Base-by-base conservation (phyloP, 1,284 basidiomycete species). In the Pseudozyma hubeiensis region DNA sequence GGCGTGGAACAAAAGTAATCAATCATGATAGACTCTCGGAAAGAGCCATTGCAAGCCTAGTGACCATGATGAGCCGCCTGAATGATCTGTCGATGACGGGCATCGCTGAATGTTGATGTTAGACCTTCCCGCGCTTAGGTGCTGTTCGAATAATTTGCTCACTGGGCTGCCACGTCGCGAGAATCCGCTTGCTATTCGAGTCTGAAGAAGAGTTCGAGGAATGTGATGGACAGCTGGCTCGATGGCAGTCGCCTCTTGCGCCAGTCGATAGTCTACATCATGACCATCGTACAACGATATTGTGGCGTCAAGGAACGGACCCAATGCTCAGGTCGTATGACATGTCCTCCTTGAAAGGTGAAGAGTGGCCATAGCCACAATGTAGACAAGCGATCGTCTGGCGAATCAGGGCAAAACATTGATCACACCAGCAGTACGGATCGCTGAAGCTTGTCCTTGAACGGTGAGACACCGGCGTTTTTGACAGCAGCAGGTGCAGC, bases 171-270 rank as follows among this genome's bases (percentile, higher is more conserved):
- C 52, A 53, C 52, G 52, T 53, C 51, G 51, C 51, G 39, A 53
- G 17, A 9, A 31, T 33, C 1, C 7, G 17, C 13, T n/a, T 30
- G 13, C 13, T 24, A 3, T 31, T 39, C n/a, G 14, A 9, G 16
- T 8, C 13, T n/a, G 29, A 31, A 30, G 54, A 64, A 57, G 29
- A 6, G 16, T 58, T 64, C 54, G 44, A 48, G 62, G 62, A 64
- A 64, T 64, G 50, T 44, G 24, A 3, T 16, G 5, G 44, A 17
- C 53, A 55, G 46, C 60, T 24, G 19, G 49, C 44, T 47, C 35
- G 41, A 34, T 35, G 47, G 58, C 50, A 60, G 53, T 14, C 14
- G n/a, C 40, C 40, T 41, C 10, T n/a, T 41, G 14, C 40, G n/a
- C n/a, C 40, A 2, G 13, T 16, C n/a, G 35, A 14, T 37, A 37